These are phyloP conservation scores for Ricinus communis DNA, from an alignment of 345 rosid genomes.

Conservation along the genomic window DNA sequence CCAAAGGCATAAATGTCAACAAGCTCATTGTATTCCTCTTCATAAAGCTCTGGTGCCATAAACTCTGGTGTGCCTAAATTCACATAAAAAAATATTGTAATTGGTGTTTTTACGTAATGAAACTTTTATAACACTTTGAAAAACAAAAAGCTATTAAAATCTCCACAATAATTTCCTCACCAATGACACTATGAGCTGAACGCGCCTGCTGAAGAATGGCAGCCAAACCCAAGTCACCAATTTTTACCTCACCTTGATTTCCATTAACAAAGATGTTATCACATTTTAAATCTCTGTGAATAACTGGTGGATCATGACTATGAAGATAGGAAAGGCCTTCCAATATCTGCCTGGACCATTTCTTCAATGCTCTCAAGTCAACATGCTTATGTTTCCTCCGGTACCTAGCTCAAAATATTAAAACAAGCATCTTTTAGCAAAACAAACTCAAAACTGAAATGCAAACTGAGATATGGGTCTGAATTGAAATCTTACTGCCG, in stretches of 20 bases:
- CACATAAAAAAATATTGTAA: not conserved
- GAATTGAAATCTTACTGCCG: conserved; percentile 30
- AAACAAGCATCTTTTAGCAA: not conserved
- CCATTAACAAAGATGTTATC: conserved; percentile 42
- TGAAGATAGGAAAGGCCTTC: conserved; percentile 40
- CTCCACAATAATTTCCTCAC: conserved; percentile 19
- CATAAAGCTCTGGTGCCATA: conserved; percentile 42
- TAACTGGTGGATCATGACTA: conserved; percentile 39
- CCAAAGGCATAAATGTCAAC: conserved; percentile 42
- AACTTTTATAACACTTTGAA: not conserved
- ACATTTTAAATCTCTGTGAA: conserved; percentile 38
- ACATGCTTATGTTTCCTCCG: conserved; percentile 38
- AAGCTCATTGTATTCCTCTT: conserved; percentile 41
- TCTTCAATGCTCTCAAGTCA: conserved; percentile 37
- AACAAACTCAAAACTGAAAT: not conserved
- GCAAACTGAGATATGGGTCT: too few relatives aligned
- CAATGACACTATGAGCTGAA: conserved; percentile 39
- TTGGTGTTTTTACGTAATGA: too few relatives aligned
- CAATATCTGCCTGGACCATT: conserved; percentile 38
- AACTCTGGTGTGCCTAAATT: conserved; percentile 36
- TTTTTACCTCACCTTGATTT: conserved; percentile 39
- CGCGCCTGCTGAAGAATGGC: conserved; percentile 40
- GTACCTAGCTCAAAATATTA: conserved; percentile 19
- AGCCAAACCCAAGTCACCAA: conserved; percentile 40
- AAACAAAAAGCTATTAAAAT: not conserved